A percentile compares a stretch with the other conserved stretches of the same genome.
Conservation (phyloP, 2,329 filamentous ascomycete genomes). For the Lasiodiplodia gonubiensis region DNA sequence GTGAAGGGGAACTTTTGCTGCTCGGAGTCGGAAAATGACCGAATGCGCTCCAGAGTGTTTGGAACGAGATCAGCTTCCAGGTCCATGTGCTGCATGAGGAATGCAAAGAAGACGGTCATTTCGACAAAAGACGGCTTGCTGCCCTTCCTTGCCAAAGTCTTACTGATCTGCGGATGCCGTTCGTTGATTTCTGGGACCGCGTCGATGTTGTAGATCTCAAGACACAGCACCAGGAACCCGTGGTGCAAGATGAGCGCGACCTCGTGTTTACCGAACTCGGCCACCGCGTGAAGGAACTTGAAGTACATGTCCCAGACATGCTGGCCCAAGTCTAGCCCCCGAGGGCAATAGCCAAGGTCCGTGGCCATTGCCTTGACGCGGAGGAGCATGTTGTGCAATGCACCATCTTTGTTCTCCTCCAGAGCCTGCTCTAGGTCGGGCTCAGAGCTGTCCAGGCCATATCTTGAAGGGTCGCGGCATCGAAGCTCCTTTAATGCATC, state of each 20-base stretch:
- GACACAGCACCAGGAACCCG: constrained; percentile 12
- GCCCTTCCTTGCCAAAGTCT: constrained; percentile 34
- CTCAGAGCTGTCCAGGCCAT: constrained; percentile 9
- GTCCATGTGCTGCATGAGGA: constrained; percentile 33
- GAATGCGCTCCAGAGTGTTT: constrained; percentile 33
- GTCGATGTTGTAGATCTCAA: constrained; percentile 20
- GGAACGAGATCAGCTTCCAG: constrained; percentile 31
- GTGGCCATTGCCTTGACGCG: not conserved
- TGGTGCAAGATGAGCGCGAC: constrained; percentile 10
- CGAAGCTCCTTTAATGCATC: constrained; percentile 16
- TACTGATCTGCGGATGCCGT: constrained; percentile 31
- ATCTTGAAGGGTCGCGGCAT: constrained; percentile 1
- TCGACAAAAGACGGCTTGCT: constrained; percentile 30
- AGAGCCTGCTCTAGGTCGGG: constrained; percentile 16
- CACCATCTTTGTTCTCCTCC: constrained; percentile 4
- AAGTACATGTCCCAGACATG: constrained; percentile 26
- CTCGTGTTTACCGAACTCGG: constrained; percentile 11
- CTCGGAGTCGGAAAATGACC: constrained; percentile 34
- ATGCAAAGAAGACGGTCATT: not conserved
- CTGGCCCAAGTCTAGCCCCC: constrained; percentile 9
- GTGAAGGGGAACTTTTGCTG: constrained; percentile 39
- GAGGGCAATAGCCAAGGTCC: constrained; percentile 12
- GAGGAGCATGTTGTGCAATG: not conserved
- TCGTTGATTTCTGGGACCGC: not conserved
- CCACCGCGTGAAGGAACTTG: constrained; percentile 3